Base-by-base conservation (phyloP, 2,329 filamentous ascomycete species). In the Neonectria coccinea region DNA sequence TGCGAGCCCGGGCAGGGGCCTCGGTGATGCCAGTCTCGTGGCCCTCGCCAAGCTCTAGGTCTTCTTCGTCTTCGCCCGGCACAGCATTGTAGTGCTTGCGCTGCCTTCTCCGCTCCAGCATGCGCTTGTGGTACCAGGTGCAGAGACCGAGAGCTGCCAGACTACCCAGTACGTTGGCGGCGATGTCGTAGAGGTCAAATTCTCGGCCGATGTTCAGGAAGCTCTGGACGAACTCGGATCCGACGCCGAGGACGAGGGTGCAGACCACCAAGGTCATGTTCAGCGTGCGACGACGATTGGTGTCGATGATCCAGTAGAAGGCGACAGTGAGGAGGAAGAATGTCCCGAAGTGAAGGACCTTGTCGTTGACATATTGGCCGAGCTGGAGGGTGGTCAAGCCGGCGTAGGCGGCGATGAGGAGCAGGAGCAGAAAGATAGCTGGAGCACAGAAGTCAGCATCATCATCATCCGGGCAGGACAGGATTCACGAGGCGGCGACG, bases 281-380 rank as follows among this genome's bases (percentile, higher is more conserved):
- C 53, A 97, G 83, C 20, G 89, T 91, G 71, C 95, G 92, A 56
- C 95, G 90, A 67, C 96, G 92, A 67, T 90, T 91, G 56, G 94
- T 97, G 78, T 99, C 96, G 73, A 97, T 82, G 76, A 97, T 92
- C 94, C 96, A 99, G 88, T 99, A 99, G 85, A 98, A 98, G 71
- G 87, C 82, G 69, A 92, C 80, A 16, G 95, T 97, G 57, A 99
- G 86, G 70, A 93, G 77, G 85, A 98, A 97, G 84, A 99, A 98
- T 73, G 92, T 94, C 63, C 94, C 67, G 73, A 92, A 86, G 80
- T 98, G 96, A 29, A 98, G 86, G 74, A 92, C 83, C 80, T 99
- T 98, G 86, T 97, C 94, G 83, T 97, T 94, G 77, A 95, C 86
- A 74, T 85, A 78, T 66, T 80, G 72, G 67, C 81, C 81, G 70